Base-by-base conservation (phyloP, 768 basidiomycete genomes). In the Kwoniella mangroviensis region DNA sequence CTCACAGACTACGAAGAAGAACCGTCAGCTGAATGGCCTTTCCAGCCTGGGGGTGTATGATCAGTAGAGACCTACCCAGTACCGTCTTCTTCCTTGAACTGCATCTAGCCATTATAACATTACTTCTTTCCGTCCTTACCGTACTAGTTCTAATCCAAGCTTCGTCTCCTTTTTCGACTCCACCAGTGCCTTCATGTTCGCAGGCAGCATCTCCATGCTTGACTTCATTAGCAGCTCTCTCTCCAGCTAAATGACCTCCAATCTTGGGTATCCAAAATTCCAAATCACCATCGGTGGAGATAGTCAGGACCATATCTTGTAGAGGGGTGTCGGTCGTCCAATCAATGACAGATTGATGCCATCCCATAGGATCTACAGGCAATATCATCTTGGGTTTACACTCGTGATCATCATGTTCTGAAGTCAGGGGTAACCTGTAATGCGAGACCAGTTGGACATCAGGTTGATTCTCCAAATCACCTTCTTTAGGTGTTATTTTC, bases 1-100 rank as follows among this genome's bases (percentile, higher is more conserved):
- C 4, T 86, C 84, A 15, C 90, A 88, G 70, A 93, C 92, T 94
- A 59, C 12, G 15, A n/a, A 22, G 22, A 26, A 34, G 15, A 57
- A 3, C 6, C 51, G 24, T 60, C 62, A 69, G 55, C 68, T 11
- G 17, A 43, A 15, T 34, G 34, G 34, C 34, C 28, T 9, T 53
- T 34, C 3, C 15, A 54, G 9, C 40, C 26, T 59, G 52, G 59
- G 45, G 57, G 45, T 67, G 61, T 24, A 75, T 5, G 1, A 24
- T 9, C n/a, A 22, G 60, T n/a, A 85, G n/a, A 17, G 34, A 51
- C 87, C 69, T 80, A 93, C 94, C 89, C 69, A 98, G 85, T 6
- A 90, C 94, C 4, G 94, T 92, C 83, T 96, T 96, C 83, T 94
- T 94, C 12, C 91, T 89, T 9, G 93, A 92, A 81, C 93, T 96